phyloP scores from a whole-genome alignment of 176 grass and related monocot species.

The Eremochloa ophiuroides region DNA sequence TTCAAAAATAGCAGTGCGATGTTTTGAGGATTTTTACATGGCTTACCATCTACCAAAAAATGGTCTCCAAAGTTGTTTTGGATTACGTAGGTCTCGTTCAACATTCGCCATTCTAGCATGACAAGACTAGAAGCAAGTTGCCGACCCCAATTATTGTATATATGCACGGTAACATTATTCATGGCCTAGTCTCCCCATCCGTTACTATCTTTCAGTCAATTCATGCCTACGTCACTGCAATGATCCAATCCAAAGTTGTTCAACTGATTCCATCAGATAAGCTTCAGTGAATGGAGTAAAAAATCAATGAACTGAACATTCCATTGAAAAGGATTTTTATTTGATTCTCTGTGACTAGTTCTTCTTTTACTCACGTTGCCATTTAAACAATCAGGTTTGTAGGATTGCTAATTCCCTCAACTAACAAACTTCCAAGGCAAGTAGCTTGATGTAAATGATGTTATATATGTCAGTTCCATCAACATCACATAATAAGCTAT shows the following conservation, averaged over 20 bases:
- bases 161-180: neutral
- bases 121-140: conserved; percentile 18
- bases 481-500: neutral
- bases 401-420: neutral
- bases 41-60: too few species aligned
- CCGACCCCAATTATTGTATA: neutral
- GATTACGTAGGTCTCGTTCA: neutral
- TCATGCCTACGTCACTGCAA: neutral
- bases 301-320: neutral
- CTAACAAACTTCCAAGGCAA: neutral
- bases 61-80: too few species aligned
- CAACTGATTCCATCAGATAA: conserved; percentile 14
- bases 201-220: neutral
- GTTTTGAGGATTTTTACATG: too few species aligned
- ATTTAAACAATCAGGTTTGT: conserved; percentile 1
- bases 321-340: conserved; percentile 1
- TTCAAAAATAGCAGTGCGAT: too few species aligned
- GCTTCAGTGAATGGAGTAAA: neutral
- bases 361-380: neutral
- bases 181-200: neutral
- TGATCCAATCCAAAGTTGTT: neutral
- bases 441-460: neutral
- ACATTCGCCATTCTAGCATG: neutral
- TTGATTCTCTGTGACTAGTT: neutral
- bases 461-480: neutral